Conservation (phyloP, 495 filamentous ascomycete genomes). For the Neurospora pannonica region DNA sequence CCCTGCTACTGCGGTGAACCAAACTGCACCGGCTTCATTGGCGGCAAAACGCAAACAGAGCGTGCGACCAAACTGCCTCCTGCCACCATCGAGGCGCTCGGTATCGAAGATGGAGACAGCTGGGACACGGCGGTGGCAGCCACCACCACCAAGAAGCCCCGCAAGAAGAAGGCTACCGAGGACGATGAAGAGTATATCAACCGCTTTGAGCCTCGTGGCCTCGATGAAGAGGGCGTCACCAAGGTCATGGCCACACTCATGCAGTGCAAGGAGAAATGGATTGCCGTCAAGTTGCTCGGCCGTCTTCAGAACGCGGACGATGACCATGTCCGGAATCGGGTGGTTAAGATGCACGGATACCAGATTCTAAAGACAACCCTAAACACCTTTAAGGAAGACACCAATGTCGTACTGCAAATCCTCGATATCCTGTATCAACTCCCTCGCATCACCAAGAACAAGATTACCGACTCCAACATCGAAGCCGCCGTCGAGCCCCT, state of each 20-base stretch:
- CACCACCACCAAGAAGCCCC: constrained; percentile 53
- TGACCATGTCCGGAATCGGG: constrained; percentile 76
- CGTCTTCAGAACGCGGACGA: constrained; percentile 88
- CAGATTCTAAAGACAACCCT: constrained; percentile 83
- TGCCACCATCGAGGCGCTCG: constrained; percentile 87
- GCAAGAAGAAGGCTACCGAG: constrained; percentile 89
- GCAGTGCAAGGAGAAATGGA: constrained; percentile 99
- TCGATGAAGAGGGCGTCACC: constrained; percentile 82
- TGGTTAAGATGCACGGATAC: constrained; percentile 95
- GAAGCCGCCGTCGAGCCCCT: constrained; percentile 72
- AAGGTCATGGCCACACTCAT: constrained; percentile 98
- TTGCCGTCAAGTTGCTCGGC: constrained; percentile 85
- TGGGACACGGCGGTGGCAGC: constrained; percentile 78
- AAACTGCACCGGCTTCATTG: constrained; percentile 94
- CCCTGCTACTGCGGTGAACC: constrained; percentile 93
- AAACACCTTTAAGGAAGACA: constrained; percentile 74
- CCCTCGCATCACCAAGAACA: constrained; percentile 89
- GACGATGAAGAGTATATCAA: constrained; percentile 96
- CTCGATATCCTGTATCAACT: constrained; percentile 83
- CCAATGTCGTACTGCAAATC: constrained; percentile 80
- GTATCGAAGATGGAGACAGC: constrained; percentile 84
- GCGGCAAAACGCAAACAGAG: constrained; percentile 95
- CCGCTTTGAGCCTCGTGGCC: constrained; percentile 70
- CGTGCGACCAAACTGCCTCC: constrained; percentile 85
- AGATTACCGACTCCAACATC: constrained; percentile 94